Evolutionary conservation across 108 stramenopile genomes (phyloP).

Genomic region (Schizochytrium sp.): DNA sequence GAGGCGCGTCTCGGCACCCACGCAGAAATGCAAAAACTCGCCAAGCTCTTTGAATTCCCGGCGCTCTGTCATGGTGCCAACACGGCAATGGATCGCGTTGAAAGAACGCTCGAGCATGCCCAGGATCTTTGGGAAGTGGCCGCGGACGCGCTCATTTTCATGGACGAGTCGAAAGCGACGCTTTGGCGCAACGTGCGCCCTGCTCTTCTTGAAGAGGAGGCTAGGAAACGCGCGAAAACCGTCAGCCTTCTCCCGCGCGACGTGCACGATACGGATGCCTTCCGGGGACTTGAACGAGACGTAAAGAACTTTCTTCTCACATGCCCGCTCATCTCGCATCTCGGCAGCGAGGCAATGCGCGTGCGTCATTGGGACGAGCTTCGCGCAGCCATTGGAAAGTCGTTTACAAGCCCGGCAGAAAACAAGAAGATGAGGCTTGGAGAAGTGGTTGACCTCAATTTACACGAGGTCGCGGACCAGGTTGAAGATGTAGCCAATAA

Average conservation of each 20-base stretch:
- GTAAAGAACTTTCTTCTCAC: slow-evolving; percentile 69
- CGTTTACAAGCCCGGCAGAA: slow-evolving; percentile 58
- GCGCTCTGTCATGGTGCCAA: slow-evolving; percentile 43
- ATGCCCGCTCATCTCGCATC: slow-evolving; percentile 58
- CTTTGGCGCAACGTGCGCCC: slow-evolving; percentile 58
- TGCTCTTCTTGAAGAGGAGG: slow-evolving; percentile 58
- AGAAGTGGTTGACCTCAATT: slow-evolving; percentile 51
- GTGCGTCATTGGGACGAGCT: slow-evolving; percentile 67
- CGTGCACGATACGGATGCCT: slow-evolving; percentile 33
- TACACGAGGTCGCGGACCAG: slow-evolving; percentile 57
- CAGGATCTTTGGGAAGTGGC: slow-evolving; percentile 56
- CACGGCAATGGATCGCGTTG: slow-evolving; percentile 17
- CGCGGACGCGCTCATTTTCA: slow-evolving; percentile 44
- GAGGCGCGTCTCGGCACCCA: slow-evolving; percentile 25
- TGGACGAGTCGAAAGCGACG: slow-evolving; percentile 40
- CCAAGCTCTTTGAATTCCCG: slow-evolving; percentile 60
- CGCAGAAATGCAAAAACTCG: slow-evolving; percentile 51
- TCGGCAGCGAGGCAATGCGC: slow-evolving; percentile 58
- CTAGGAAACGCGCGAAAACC: slow-evolving; percentile 49
- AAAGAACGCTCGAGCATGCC: slow-evolving; percentile 40
- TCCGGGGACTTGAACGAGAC: slow-evolving; percentile 40
- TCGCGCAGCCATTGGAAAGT: slow-evolving; percentile 36
- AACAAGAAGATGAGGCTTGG: slow-evolving; percentile 52
- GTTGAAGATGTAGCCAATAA: slow-evolving; percentile 72
- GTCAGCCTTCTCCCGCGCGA: slow-evolving; percentile 30